Base-by-base conservation (phyloP, 2,329 filamentous ascomycete species). In the Xylariaceae sp. region DNA sequence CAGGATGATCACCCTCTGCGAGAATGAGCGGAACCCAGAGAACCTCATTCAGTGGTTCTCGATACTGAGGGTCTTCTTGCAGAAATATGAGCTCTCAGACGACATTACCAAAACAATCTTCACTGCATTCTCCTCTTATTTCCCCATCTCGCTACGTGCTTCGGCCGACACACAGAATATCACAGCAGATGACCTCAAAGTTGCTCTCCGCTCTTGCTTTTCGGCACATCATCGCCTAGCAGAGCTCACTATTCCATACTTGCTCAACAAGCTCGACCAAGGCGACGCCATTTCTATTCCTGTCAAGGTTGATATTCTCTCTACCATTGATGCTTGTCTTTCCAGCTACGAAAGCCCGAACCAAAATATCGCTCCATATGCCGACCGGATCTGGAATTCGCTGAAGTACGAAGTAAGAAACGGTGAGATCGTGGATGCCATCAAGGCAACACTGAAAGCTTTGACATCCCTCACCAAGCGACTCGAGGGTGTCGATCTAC, bases 321-420 rank as follows among this genome's bases (percentile, higher is more conserved):
- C 73, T 51, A 84, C 81, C 0, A 73, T 83, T 34, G 73, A 76
- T 44, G 77, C 78, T 5, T 84, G 80, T 52, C 60, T 83, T 16
- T 71, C 74, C 12, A 63, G 73, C 28, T 84, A 82, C 53, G 65
- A 71, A 1, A 66, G 77, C 38, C 70, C 76, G 0, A 68, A 75
- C 33, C 68, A 75, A 48, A 77, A 73, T 9, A 63, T 83, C 13
- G 70, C 69, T 1, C 80, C 81, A 0, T 75, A 78, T 45, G 68
- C 73, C 16, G 71, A 75, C 45, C 73, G 76, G 42, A 75, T 83
- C 43, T 84, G 81, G 81, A 71, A 73, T 31, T 80, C 80, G n/a
- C 75, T 84, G 43, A 84, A 84, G 62, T 84, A 82, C 54, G 81
- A 84, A 57, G 81, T 84, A 12, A 77, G 81, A 33, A 83, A 84